Conservation (phyloP, 2,329 filamentous ascomycete species). For the Trichoderma polysporum region DNA sequence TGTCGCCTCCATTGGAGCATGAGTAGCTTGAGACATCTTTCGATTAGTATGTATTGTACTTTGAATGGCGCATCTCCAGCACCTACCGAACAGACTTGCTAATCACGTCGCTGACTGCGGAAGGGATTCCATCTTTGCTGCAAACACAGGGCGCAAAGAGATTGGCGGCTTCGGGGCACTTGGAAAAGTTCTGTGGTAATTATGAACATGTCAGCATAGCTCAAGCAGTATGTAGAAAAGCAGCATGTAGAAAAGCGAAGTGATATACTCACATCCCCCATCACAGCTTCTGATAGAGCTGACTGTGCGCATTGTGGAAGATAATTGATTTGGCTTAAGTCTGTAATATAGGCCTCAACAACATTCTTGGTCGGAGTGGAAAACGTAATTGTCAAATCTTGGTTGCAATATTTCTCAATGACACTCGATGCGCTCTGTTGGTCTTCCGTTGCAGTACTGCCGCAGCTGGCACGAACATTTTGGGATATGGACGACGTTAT, state of each 20-base stretch:
- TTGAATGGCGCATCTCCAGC: background rate
- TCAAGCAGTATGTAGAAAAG: background rate
- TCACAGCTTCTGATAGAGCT: conserved; percentile 34
- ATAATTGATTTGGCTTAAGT: conserved; percentile 44
- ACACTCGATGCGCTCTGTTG: conserved; percentile 47
- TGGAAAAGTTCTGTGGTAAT: conserved; percentile 29
- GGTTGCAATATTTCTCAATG: conserved; percentile 50
- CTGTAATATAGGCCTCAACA: conserved; percentile 50
- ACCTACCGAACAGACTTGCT: conserved; percentile 37
- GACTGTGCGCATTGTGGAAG: conserved; percentile 39
- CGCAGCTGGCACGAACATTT: conserved; percentile 45
- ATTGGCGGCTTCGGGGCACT: conserved; percentile 42
- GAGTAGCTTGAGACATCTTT: conserved; percentile 31
- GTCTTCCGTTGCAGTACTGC: conserved; percentile 48
- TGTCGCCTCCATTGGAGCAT: conserved; percentile 47
- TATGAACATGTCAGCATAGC: background rate
- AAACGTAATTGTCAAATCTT: conserved; percentile 40
- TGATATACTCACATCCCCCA: conserved; percentile 29
- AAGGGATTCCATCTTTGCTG: conserved; percentile 49
- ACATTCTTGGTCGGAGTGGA: conserved; percentile 41
- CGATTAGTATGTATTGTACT: background rate
- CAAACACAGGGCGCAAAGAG: conserved; percentile 53
- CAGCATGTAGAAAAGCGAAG: background rate
- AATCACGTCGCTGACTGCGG: conserved; percentile 43
- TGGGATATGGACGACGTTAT: conserved; percentile 41